Evolutionary conservation across 1,284 basidiomycete species (phyloP).

Genomic region (Heterobasidion parviporum): DNA sequence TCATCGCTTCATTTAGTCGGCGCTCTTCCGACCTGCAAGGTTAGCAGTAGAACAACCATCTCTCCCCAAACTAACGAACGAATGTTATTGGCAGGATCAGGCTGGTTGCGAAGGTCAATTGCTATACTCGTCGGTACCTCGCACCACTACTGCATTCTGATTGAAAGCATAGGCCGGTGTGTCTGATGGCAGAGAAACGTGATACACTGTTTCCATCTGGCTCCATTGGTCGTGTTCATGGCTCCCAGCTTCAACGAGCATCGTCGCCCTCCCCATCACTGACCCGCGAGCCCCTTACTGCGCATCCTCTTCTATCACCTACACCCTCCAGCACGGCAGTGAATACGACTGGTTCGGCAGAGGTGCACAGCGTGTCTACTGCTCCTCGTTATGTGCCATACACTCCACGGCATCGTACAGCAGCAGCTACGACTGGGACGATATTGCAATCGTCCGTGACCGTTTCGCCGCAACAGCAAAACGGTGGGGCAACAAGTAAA

Average conservation of each 20-base stretch:
- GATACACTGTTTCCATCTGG: slow-evolving; percentile 37
- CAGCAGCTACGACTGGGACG: slow-evolving; percentile 39
- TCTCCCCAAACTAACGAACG: no score
- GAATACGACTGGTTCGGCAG: slow-evolving; percentile 7
- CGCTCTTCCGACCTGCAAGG: no score
- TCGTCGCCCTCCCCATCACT: slow-evolving; percentile 24
- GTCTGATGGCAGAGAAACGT: slow-evolving; percentile 16
- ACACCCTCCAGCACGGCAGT: slow-evolving; percentile 16
- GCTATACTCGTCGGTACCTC: not conserved
- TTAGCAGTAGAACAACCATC: no score
- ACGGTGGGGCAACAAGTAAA: slow-evolving; percentile 54
- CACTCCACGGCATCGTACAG: slow-evolving; percentile 45
- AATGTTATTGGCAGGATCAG: no score
- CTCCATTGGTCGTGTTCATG: slow-evolving; percentile 43
- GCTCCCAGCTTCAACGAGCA: slow-evolving; percentile 33
- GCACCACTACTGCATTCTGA: not conserved
- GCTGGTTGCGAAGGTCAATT: no score
- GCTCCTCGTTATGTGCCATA: slow-evolving; percentile 44
- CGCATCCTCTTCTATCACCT: slow-evolving; percentile 57
- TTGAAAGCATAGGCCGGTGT: not conserved
- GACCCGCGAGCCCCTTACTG: slow-evolving; percentile 42
- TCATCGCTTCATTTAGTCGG: no score
- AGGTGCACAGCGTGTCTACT: slow-evolving; percentile 16
- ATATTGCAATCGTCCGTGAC: slow-evolving; percentile 31
- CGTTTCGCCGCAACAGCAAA: slow-evolving; percentile 27